These are phyloP conservation scores for Calonectria pauciramosa DNA, from an alignment of 2,329 filamentous ascomycete genomes.

Conservation along the genomic window DNA sequence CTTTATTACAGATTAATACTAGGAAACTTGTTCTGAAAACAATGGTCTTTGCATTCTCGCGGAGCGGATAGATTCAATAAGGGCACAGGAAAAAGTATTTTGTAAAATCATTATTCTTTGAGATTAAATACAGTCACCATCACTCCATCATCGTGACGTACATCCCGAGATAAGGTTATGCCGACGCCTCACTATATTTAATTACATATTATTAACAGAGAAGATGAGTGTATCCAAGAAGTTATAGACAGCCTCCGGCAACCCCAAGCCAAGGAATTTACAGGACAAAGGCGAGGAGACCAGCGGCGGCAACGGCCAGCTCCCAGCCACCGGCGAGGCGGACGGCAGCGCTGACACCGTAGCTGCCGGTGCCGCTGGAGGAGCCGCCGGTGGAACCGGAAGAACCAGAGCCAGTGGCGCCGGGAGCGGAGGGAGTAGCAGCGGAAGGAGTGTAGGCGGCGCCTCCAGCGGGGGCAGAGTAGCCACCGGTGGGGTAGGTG, in stretches of 20 bases:
- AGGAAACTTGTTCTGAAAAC: not conserved
- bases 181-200: not conserved
- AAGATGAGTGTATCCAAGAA: not conserved
- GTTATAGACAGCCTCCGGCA: not conserved
- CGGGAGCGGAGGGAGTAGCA: not conserved
- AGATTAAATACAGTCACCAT: not conserved
- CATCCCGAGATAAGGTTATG: not conserved
- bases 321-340: not conserved
- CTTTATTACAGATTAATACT: too few species aligned
- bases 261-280: not conserved
- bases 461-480: not conserved
- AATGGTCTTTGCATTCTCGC: not conserved
- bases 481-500: not conserved
- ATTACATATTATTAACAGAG: not conserved
- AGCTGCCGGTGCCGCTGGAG: not conserved
- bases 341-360: not conserved
- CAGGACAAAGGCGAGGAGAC: not conserved
- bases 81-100: rapidly evolving
- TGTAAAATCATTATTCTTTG: not conserved
- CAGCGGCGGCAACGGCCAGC: not conserved
- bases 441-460: not conserved
- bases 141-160: not conserved
- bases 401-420: not conserved
- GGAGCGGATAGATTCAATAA: not conserved
- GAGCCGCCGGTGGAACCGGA: not conserved